phyloP scores from a whole-genome alignment of 1,139 yeast genomes.

The Candida pseudocylindracea region DNA sequence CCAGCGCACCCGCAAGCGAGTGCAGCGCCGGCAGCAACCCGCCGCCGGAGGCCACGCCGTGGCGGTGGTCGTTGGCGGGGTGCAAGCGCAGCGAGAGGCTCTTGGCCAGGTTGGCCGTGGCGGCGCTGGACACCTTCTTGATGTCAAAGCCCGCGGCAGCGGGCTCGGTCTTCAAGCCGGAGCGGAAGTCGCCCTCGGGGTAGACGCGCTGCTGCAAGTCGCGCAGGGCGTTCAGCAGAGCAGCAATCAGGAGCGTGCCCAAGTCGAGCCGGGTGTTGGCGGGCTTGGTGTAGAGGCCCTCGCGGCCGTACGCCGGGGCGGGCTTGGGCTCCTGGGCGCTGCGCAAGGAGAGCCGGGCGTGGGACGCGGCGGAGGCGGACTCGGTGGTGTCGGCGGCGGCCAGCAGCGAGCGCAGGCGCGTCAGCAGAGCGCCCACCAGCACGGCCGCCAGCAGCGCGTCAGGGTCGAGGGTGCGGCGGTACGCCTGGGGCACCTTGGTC shows the following conservation, averaged over 20 bases:
- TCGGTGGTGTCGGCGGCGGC: neutral
- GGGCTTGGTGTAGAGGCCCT: conserved; percentile 7
- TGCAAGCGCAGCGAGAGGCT: conserved; percentile 6
- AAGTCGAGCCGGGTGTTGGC: conserved; percentile 10
- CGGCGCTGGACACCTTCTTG: conserved; percentile 9
- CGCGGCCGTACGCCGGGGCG: conserved; percentile 21
- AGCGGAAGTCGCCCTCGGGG: conserved; percentile 20
- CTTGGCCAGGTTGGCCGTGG: conserved; percentile 11
- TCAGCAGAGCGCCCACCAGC: conserved; percentile 3
- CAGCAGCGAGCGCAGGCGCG: neutral
- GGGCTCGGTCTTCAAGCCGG: conserved; percentile 11
- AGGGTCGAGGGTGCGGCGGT: conserved; percentile 15
- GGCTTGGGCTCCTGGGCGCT: conserved; percentile 17
- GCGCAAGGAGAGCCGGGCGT: too few species aligned
- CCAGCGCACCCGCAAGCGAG: too few species aligned
- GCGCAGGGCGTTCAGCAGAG: conserved; percentile 19
- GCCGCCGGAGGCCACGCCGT: conserved; percentile 6
- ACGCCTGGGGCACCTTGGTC: conserved; percentile 6
- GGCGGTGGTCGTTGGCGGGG: conserved; percentile 10
- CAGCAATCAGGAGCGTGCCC: conserved; percentile 17
- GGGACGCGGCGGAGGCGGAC: too few species aligned
- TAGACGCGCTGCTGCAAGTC: conserved; percentile 20
- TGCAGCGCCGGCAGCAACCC: too few species aligned
- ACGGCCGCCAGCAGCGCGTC: conserved; percentile 20
- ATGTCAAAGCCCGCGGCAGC: conserved; percentile 11